Conservation (phyloP, 2,329 filamentous ascomycete species). For the Exophiala viscosa region DNA sequence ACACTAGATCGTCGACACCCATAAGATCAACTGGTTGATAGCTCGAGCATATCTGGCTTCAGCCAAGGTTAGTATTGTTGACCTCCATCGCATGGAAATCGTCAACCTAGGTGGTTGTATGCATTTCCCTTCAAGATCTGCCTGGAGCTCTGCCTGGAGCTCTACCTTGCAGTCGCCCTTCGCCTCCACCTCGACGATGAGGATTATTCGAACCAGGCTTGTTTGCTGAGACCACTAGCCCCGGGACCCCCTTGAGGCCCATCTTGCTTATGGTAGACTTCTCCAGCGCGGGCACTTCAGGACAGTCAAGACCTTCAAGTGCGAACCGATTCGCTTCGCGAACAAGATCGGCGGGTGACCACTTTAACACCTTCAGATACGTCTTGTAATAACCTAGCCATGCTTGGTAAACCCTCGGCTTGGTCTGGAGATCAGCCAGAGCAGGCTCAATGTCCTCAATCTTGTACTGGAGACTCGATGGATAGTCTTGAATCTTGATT, state of each 20-base stretch:
- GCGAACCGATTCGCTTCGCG: slow-evolving; percentile 36
- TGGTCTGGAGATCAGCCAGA: slow-evolving; percentile 31
- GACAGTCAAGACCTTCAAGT: slow-evolving; percentile 36
- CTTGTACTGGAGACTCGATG: slow-evolving; percentile 2
- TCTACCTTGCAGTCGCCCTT: slow-evolving; percentile 2
- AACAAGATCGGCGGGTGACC: slow-evolving; percentile 15
- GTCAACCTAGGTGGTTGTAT: too few species aligned
- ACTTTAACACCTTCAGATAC: slow-evolving; percentile 10
- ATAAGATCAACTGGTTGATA: too few species aligned
- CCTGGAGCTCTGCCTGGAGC: background rate
- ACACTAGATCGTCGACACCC: too few species aligned
- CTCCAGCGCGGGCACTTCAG: slow-evolving; percentile 37
- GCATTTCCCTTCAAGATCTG: too few species aligned
- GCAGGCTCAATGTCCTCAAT: slow-evolving; percentile 15
- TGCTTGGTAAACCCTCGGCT: slow-evolving; percentile 53
- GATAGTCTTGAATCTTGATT: slow-evolving; percentile 12
- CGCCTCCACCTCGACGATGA: slow-evolving; percentile 13
- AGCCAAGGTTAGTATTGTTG: too few species aligned
- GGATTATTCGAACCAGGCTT: slow-evolving; percentile 11
- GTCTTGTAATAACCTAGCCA: slow-evolving; percentile 37
- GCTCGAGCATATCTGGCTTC: too few species aligned
- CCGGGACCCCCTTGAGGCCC: slow-evolving; percentile 38
- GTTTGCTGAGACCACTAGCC: slow-evolving; percentile 29
- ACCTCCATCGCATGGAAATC: too few species aligned
- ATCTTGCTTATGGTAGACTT: slow-evolving; percentile 39